These are phyloP conservation scores for Pinus albicaulis DNA, from an alignment of 75 land plant genomes.

Conservation along the genomic window DNA sequence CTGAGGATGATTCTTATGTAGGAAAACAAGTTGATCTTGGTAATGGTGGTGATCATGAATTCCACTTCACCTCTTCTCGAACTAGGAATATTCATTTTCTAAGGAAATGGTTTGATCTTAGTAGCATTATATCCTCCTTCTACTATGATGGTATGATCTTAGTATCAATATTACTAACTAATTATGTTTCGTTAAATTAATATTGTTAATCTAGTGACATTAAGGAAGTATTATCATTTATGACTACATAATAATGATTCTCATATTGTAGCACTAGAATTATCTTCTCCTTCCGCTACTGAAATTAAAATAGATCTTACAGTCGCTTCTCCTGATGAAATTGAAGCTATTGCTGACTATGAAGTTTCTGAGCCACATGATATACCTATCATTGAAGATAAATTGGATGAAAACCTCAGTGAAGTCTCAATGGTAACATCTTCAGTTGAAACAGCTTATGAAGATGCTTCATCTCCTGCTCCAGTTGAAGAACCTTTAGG, in stretches of 20 bases:
- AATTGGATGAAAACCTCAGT: constrained; percentile 26
- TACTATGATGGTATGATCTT: neutral
- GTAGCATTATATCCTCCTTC: neutral
- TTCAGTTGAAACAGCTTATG: constrained; percentile 3
- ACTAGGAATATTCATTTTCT: constrained; percentile 22
- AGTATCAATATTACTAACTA: neutral
- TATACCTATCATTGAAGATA: constrained; percentile 23
- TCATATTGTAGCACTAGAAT: constrained; percentile 5
- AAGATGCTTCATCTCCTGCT: constrained; percentile 14
- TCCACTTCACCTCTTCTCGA: constrained; percentile 23
- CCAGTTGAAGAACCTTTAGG: constrained; percentile 37
- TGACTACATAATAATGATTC: neutral
- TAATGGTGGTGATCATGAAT: constrained; percentile 24
- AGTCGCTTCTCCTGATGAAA: constrained; percentile 24
- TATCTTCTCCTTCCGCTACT: constrained; percentile 17
- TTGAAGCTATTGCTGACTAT: constrained; percentile 33
- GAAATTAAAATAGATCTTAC: constrained; percentile 26
- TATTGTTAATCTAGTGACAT: neutral
- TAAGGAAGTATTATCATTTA: neutral
- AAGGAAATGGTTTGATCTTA: neutral
- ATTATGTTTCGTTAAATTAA: neutral
- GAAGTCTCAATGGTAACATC: constrained; percentile 25
- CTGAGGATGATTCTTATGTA: constrained; percentile 44
- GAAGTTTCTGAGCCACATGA: constrained; percentile 26
- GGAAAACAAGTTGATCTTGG: constrained; percentile 23